phyloP scores from a whole-genome alignment of 1,284 basidiomycete genomes.

The Naganishia albida region DNA sequence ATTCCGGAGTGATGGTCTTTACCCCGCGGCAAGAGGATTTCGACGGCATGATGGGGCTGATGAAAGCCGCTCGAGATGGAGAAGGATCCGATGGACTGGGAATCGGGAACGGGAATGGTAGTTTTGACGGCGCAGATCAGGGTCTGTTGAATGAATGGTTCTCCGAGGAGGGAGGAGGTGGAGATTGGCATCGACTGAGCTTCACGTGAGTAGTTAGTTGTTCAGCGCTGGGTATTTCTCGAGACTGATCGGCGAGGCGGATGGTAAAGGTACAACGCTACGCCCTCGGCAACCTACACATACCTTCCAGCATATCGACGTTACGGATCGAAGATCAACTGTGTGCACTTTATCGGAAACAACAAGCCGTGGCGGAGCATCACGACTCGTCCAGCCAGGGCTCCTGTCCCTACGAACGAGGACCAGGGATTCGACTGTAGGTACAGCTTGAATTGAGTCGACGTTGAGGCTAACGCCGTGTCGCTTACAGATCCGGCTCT shows the following conservation, averaged over 20 bases:
- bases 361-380: constrained; percentile 89
- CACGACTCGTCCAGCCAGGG: constrained; percentile 61
- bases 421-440: constrained; percentile 49
- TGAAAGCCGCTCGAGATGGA: constrained; percentile 41
- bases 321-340: constrained; percentile 82
- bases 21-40: constrained; percentile 81
- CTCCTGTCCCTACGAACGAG: constrained; percentile 49
- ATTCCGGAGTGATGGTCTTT: constrained; percentile 90
- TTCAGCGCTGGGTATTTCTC: neutral
- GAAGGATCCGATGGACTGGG: constrained; percentile 57
- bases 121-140: constrained; percentile 97
- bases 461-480: constrained; percentile 44
- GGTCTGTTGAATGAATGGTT: constrained; percentile 92
- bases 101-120: constrained; percentile 61
- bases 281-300: constrained; percentile 96
- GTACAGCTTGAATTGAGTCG: constrained; percentile 27
- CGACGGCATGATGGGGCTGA: constrained; percentile 65
- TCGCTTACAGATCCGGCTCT: constrained; percentile 57
- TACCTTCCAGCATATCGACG: constrained; percentile 89
- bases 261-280: constrained; percentile 77
- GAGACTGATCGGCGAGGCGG: constrained; percentile 17
- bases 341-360: constrained; percentile 90
- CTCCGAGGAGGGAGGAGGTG: constrained; percentile 62
- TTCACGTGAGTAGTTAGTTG: constrained; percentile 62
- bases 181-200: constrained; percentile 84